A percentile compares a stretch with the other conserved stretches of the same genome.
phyloP scores from a whole-genome alignment of 192 early-diverging fungal genomes.

The Umbelopsis isabellina region DNA sequence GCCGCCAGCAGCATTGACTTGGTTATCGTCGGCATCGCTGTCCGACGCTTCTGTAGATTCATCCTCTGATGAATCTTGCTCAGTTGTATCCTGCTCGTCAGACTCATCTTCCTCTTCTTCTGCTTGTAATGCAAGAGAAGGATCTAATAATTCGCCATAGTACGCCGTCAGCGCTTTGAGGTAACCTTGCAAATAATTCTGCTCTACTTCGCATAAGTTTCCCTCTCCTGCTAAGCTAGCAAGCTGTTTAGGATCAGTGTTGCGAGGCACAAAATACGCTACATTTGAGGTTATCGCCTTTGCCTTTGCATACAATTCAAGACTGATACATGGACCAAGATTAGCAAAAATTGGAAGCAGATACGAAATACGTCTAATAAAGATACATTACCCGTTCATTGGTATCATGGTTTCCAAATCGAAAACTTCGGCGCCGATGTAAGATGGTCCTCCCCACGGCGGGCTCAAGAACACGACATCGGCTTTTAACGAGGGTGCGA shows the following conservation, averaged over 20 bases:
- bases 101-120: neutral
- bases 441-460: conserved; percentile 94
- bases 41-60: neutral
- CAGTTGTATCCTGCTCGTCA: neutral
- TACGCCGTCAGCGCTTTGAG: conserved; percentile 78
- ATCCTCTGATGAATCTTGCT: neutral
- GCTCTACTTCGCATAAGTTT: conserved; percentile 78
- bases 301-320: conserved; percentile 66
- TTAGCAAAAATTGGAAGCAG: neutral
- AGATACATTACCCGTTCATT: conserved; percentile 66
- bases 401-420: conserved; percentile 76
- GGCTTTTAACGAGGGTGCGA: conserved; percentile 75
- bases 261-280: conserved; percentile 85
- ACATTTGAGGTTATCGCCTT: conserved; percentile 74
- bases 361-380: neutral
- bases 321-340: conserved; percentile 48
- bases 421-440: conserved; percentile 60
- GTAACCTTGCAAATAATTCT: conserved; percentile 67
- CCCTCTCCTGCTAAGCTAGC: conserved; percentile 57
- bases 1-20: conserved; percentile 14
- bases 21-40: neutral
- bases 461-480: conserved; percentile 94
- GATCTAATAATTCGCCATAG: conserved; percentile 71
- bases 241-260: conserved; percentile 72
- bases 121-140: neutral